These are phyloP conservation scores for Arabis alpina DNA, from an alignment of 345 rosid species.

Conservation along the genomic window DNA sequence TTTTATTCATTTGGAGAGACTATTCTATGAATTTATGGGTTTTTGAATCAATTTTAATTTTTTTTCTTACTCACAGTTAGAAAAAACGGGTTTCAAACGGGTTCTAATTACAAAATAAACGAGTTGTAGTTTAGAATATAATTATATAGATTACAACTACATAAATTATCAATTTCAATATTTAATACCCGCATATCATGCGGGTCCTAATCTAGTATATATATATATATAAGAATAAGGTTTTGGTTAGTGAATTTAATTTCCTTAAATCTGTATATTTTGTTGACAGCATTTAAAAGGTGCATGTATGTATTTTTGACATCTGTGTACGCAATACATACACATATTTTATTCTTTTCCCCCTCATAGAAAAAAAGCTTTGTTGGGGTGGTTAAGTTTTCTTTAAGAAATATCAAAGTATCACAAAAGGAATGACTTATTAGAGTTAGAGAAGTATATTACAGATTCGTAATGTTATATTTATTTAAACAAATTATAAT, in stretches of 20 bases:
- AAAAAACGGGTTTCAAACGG: too few relatives aligned
- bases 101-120: too few relatives aligned
- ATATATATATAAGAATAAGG: too few relatives aligned
- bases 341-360: slow-evolving; percentile 24
- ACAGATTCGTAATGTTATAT: background rate
- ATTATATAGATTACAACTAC: too few relatives aligned
- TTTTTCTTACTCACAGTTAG: too few relatives aligned
- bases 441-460: background rate
- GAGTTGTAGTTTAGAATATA: too few relatives aligned
- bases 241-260: background rate
- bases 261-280: background rate
- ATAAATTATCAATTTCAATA: too few relatives aligned
- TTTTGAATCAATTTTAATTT: too few relatives aligned
- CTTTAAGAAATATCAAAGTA: slow-evolving; percentile 27
- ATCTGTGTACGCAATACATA: slow-evolving; percentile 33
- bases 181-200: too few relatives aligned
- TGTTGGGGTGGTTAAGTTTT: slow-evolving; percentile 9
- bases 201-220: too few relatives aligned
- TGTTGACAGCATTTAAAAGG: background rate
- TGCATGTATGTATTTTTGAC: slow-evolving; percentile 27
- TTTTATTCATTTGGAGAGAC: too few relatives aligned
- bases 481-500: background rate
- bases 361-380: slow-evolving; percentile 4
- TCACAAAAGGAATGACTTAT: slow-evolving; percentile 17
- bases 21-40: too few relatives aligned